These are phyloP conservation scores for Phtheirospermum japonicum DNA, from an alignment of 257 asterid species.

Conservation along the genomic window DNA sequence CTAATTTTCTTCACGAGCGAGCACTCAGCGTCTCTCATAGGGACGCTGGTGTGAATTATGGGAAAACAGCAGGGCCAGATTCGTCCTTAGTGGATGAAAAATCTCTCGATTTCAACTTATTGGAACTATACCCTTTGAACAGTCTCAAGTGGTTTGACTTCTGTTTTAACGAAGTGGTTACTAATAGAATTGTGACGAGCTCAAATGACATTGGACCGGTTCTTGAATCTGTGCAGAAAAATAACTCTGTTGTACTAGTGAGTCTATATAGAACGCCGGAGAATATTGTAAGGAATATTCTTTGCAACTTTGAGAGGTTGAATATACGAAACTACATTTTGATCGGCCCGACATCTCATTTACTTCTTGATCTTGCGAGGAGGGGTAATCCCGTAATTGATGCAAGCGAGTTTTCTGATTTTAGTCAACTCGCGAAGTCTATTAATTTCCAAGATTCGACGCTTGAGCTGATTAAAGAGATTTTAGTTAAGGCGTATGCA, in stretches of 20 bases:
- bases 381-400: constrained; percentile 79
- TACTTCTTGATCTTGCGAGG: constrained; percentile 77
- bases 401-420: constrained; percentile 41
- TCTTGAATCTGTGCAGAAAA: constrained; percentile 54
- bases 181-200: constrained; percentile 52
- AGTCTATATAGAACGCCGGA: constrained; percentile 55
- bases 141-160: constrained; percentile 83
- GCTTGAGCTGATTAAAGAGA: constrained; percentile 47
- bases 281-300: constrained; percentile 55
- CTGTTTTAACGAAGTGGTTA: constrained; percentile 66
- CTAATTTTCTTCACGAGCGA: constrained; percentile 67
- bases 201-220: constrained; percentile 48
- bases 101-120: constrained; percentile 39
- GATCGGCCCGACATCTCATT: constrained; percentile 52
- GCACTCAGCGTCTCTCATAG: constrained; percentile 90
- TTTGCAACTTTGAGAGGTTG: constrained; percentile 77
- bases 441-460: constrained; percentile 44
- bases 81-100: constrained; percentile 64
- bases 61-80: constrained; percentile 89
- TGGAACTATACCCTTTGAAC: constrained; percentile 57
- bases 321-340: constrained; percentile 64
- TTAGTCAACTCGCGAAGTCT: constrained; percentile 37
- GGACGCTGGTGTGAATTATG: constrained; percentile 90
- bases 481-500: constrained; percentile 49
- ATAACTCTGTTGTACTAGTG: constrained; percentile 49